Evolutionary conservation across 352 stramenopile species (phyloP).

Genomic region (Halophytophthora polymorphica): DNA sequence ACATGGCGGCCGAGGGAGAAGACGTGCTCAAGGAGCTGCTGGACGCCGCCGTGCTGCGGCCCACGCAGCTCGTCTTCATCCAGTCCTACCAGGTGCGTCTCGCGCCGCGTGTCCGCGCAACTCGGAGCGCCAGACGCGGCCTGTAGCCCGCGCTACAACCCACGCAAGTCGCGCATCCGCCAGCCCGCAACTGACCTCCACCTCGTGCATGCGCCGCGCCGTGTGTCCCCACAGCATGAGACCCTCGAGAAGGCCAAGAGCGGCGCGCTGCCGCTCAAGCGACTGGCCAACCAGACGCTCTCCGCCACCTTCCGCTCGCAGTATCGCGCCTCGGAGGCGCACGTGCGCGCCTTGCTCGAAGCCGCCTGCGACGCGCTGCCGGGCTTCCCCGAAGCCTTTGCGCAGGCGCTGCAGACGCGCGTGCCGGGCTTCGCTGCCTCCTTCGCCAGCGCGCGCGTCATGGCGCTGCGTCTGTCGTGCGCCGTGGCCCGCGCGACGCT

Average conservation of each 20-base stretch:
- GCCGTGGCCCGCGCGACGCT: conserved; percentile 45
- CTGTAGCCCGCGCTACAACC: background rate
- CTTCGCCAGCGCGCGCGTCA: conserved; percentile 50
- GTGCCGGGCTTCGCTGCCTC: conserved; percentile 38
- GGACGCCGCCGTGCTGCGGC: conserved; percentile 47
- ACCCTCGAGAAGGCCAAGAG: conserved; percentile 57
- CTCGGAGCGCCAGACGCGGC: background rate
- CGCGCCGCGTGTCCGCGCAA: background rate
- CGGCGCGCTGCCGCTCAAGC: conserved; percentile 61
- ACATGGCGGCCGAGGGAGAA: conserved; percentile 36
- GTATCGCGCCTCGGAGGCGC: conserved; percentile 48
- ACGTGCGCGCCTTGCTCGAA: conserved; percentile 49
- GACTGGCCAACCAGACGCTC: conserved; percentile 58
- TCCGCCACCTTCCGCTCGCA: conserved; percentile 50
- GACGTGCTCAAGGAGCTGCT: conserved; percentile 66
- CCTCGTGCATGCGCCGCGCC: too few species aligned
- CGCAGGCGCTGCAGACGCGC: conserved; percentile 36
- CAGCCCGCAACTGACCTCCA: background rate
- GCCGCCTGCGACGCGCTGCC: conserved; percentile 30
- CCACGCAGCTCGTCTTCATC: conserved; percentile 46
- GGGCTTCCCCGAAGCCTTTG: conserved; percentile 50
- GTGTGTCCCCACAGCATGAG: conserved; percentile 38
- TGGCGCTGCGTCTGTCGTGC: conserved; percentile 56
- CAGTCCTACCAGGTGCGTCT: conserved; percentile 50
- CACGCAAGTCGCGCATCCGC: conserved; percentile 1